Evolutionary conservation across 805 yeast species (phyloP).

Genomic region (Candida sphagnicola): DNA sequence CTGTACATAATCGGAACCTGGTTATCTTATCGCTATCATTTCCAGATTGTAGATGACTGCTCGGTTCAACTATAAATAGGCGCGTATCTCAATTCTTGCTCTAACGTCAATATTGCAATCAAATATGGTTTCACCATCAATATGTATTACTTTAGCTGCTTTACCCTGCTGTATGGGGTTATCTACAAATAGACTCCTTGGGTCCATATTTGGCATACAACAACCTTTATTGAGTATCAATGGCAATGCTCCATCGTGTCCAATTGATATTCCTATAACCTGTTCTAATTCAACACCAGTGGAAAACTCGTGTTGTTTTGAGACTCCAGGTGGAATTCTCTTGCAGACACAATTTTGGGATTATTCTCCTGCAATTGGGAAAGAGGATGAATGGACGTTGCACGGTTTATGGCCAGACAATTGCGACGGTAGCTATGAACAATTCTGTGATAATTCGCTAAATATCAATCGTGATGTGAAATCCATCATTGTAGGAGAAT

Average conservation of each 20-base stretch:
- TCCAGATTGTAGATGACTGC: too few relatives aligned
- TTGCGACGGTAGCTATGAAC: conserved; percentile 79
- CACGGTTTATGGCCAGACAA: conserved; percentile 46
- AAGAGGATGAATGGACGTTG: conserved; percentile 32
- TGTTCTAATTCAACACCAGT: conserved; percentile 48
- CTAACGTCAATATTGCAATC: too few relatives aligned
- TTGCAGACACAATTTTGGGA: conserved; percentile 94
- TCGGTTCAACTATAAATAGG: too few relatives aligned
- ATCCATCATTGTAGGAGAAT: conserved; percentile 26
- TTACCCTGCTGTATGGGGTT: background rate
- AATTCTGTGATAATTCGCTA: conserved; percentile 66
- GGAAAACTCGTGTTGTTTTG: conserved; percentile 66
- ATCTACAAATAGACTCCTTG: background rate
- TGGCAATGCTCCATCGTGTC: conserved; percentile 35
- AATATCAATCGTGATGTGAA: conserved; percentile 45
- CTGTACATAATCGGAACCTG: too few relatives aligned
- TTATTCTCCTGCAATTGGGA: conserved; percentile 50
- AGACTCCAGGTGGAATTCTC: conserved; percentile 70
- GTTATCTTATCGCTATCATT: too few relatives aligned
- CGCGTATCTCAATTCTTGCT: too few relatives aligned
- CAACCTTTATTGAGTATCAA: background rate
- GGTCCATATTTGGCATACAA: background rate
- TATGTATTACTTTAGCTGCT: background rate
- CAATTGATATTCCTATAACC: conserved; percentile 54
- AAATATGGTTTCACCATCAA: background rate